Conservation (phyloP, 306 rosid species). For the Acacia melanoxylon region DNA sequence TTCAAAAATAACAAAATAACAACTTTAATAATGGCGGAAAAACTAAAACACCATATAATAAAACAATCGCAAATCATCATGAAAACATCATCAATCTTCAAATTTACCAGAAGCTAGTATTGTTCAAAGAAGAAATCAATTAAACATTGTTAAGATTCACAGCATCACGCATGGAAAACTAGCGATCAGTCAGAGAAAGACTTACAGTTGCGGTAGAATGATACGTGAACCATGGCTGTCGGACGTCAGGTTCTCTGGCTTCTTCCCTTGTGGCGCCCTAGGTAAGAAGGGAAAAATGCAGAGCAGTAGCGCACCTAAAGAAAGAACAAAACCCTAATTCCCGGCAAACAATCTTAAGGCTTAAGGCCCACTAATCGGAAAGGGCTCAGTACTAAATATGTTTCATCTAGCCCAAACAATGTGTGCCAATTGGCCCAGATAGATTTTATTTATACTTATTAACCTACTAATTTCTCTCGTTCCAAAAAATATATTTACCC, state of each 20-base stretch:
- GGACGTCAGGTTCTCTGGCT: background rate
- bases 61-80: background rate
- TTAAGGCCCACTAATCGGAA: background rate
- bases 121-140: background rate
- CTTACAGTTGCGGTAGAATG: constrained; percentile 58
- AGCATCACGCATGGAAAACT: background rate
- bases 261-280: background rate
- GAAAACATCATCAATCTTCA: background rate
- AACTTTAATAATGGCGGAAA: background rate
- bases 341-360: background rate
- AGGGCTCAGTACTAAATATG: too few species aligned
- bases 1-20: background rate
- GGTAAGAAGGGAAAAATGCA: background rate
- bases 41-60: background rate
- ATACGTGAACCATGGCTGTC: constrained; percentile 60
- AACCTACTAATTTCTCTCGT: too few species aligned
- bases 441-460: background rate
- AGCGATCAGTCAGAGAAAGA: background rate
- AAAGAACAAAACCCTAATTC: background rate
- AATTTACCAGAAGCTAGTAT: background rate
- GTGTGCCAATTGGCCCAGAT: background rate
- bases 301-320: background rate
- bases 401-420: background rate
- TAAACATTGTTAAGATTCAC: background rate
- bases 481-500: too few species aligned